phyloP scores from a whole-genome alignment of 345 rosid species.

The Microthlaspi erraticum region DNA sequence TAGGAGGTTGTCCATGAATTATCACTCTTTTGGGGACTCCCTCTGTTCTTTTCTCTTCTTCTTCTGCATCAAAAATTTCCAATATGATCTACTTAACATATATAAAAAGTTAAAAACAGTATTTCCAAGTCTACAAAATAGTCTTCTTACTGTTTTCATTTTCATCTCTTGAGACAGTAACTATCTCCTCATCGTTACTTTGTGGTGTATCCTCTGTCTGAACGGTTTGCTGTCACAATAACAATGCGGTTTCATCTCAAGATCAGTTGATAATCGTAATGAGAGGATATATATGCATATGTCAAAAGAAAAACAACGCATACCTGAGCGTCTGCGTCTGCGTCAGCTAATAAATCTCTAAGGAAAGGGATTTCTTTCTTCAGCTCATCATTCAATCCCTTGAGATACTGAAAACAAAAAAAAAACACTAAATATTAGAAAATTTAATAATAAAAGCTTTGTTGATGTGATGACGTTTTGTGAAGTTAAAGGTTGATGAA shows the following conservation, averaged over 20 bases:
- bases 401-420: constrained; percentile 57
- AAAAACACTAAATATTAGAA: not conserved
- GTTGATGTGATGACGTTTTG: not conserved
- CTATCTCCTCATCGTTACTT: constrained; percentile 41
- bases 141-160: constrained; percentile 56
- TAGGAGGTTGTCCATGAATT: constrained; percentile 75
- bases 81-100: not conserved
- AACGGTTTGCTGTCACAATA: constrained; percentile 51
- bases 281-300: not conserved
- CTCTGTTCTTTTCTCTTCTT: constrained; percentile 44
- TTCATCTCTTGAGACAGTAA: constrained; percentile 43
- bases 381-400: constrained; percentile 59
- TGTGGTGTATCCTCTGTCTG: constrained; percentile 51
- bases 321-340: constrained; percentile 59
- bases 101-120: not conserved
- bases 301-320: not conserved
- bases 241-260: constrained; percentile 15
- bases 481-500: not conserved
- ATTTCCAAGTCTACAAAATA: not conserved
- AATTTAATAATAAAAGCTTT: not conserved
- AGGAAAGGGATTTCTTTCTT: constrained; percentile 64
- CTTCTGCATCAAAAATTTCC: constrained; percentile 48
- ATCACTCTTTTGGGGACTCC: constrained; percentile 59
- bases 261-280: constrained; percentile 1
- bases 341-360: constrained; percentile 54